phyloP scores from a whole-genome alignment of 345 rosid genomes.

The Eucalyptus cladocalyx region DNA sequence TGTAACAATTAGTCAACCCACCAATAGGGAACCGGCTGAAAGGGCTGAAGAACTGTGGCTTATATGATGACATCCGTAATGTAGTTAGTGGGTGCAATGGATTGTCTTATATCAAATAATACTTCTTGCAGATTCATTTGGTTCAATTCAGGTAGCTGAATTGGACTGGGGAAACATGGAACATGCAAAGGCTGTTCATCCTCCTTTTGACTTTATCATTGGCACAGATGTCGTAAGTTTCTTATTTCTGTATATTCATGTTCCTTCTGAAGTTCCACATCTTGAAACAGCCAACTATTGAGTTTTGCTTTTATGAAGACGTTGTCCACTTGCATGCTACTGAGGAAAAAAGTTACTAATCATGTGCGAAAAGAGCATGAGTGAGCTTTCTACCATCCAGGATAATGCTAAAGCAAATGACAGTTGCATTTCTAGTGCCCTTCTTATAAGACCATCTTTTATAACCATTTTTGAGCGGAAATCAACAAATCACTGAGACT shows the following conservation, averaged over 20 bases:
- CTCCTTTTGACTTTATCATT: slow-evolving; percentile 83
- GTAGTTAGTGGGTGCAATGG: not conserved
- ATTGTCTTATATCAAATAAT: not conserved
- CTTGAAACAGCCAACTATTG: not conserved
- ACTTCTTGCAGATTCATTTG: slow-evolving; percentile 56
- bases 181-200: slow-evolving; percentile 59
- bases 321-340: not conserved
- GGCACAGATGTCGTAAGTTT: slow-evolving; percentile 94
- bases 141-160: slow-evolving; percentile 73
- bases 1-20: not conserved
- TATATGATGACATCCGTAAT: not conserved
- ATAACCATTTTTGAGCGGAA: not conserved
- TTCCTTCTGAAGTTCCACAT: not conserved
- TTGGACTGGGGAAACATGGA: slow-evolving; percentile 84
- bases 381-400: not conserved
- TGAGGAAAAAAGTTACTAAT: not conserved
- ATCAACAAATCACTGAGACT: not conserved
- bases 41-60: not conserved
- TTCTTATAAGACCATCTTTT: not conserved
- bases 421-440: not conserved
- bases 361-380: not conserved
- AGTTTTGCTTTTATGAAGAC: not conserved
- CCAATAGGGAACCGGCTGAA: not conserved
- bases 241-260: not conserved
- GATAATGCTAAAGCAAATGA: not conserved